These are phyloP conservation scores for Tuber umbilicatum DNA, from an alignment of 495 filamentous ascomycete species.

Conservation along the genomic window DNA sequence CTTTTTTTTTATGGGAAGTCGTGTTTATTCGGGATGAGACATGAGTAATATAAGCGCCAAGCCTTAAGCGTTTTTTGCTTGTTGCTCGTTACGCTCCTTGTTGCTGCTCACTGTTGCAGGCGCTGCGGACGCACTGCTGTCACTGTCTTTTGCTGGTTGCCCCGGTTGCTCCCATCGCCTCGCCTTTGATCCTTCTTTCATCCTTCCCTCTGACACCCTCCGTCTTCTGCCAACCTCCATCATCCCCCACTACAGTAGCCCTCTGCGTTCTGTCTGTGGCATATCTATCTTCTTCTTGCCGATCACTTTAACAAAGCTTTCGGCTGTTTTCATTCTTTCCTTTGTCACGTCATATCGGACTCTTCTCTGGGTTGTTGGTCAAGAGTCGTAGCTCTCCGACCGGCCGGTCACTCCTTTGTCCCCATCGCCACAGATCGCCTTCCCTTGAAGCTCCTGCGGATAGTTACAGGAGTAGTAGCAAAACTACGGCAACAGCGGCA, in stretches of 20 bases:
- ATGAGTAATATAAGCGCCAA: not conserved
- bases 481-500: not conserved
- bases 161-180: constrained; percentile 1
- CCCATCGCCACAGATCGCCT: not conserved
- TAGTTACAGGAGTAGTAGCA: not conserved
- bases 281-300: not conserved
- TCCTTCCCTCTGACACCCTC: not conserved
- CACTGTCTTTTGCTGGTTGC: not conserved
- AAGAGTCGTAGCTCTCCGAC: not conserved
- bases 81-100: not conserved
- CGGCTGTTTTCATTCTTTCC: not conserved
- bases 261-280: constrained; percentile 3
- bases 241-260: not conserved
- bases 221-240: not conserved
- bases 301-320: not conserved
- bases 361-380: not conserved
- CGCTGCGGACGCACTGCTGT: not conserved
- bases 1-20: not conserved
- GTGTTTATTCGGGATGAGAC: not conserved
- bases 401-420: constrained; percentile 4
- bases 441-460: not conserved
- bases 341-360: constrained; percentile 4
- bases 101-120: not conserved
- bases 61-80: not conserved
- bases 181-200: not conserved